Evolutionary conservation across 148 eudicot genomes (phyloP), one percentile per base, ranked within the genome.

Genomic region (Hydrangea macrophylla): DNA sequence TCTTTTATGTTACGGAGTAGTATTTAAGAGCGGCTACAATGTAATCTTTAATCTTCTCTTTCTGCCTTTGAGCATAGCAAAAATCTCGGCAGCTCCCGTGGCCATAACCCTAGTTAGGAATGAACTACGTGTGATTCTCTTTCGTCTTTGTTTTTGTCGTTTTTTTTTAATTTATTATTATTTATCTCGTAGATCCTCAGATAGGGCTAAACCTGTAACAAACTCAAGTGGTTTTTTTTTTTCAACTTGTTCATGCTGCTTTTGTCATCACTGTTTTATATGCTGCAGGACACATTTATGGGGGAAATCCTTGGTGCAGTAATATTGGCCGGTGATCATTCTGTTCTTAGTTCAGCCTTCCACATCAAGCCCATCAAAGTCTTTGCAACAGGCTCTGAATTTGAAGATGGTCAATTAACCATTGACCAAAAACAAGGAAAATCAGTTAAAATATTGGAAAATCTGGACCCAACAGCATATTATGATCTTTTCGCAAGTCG

Each of bases 301-400:
- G 86, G 88, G 6, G 90, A 86, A 74, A 78, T 84, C 4, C 75
- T 86, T 39, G 91, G 88, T 23, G 81, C 91, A 15, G 72, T 77
- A 32, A 32, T 82, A 40, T 11, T 84, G 67, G 76, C 70, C 10
- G 64, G 69, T 36, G 62, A 66, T 50, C 42, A 70, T 12, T 58
- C 67, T 60, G 25, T 26, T 63, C 55, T 76, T 9, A 63, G 74
- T 13, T 7, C 68, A 53, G 55, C 48, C 3, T 63, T 73, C 8
- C 35, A 71, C 62, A 68, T 69, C 2, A 65, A 75, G 65, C 73
- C 68, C 7, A 32, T 86, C 35, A 75, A 36, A 55, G 66, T 86
- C 11, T 2, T 57, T 30, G 86, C 77, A 54, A 62, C 61, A 9
- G 88, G 86, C 17, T 50, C 7, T 2, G 44, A 5, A 78, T 77